Evolutionary conservation across 257 asterid species (phyloP).

Genomic region (Solanum chiquidenum): DNA sequence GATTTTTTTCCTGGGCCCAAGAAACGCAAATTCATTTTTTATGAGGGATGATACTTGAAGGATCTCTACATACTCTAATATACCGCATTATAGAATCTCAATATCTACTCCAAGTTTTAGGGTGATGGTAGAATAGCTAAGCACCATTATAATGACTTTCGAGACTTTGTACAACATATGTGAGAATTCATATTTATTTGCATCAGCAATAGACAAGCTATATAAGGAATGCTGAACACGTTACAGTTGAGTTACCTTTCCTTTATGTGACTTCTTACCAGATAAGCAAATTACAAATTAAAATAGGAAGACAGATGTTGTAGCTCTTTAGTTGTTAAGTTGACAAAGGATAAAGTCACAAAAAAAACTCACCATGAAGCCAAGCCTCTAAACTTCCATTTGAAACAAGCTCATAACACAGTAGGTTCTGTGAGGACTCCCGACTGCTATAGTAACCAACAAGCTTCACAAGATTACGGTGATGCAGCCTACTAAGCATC

Average conservation of each 20-base stretch:
- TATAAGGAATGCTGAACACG: background rate
- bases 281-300: background rate
- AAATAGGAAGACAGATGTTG: background rate
- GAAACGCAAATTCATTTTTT: background rate
- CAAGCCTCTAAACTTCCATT: constrained; percentile 94
- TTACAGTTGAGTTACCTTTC: background rate
- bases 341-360: background rate
- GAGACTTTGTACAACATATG: background rate
- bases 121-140: background rate
- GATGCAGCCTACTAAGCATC: constrained; percentile 97
- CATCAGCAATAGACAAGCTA: background rate
- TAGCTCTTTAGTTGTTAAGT: background rate
- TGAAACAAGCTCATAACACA: constrained; percentile 93
- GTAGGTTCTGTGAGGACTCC: constrained; percentile 71
- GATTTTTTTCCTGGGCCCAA: background rate
- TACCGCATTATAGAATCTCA: background rate
- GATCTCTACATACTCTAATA: background rate
- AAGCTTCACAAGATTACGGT: constrained; percentile 92
- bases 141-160: background rate
- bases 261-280: background rate
- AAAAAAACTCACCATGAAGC: constrained; percentile 69
- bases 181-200: background rate
- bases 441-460: constrained; percentile 83
- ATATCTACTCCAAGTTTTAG: background rate
- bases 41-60: background rate